These are phyloP conservation scores for Colletotrichum trifolii DNA, from an alignment of 2,329 filamentous ascomycete species.

Conservation along the genomic window DNA sequence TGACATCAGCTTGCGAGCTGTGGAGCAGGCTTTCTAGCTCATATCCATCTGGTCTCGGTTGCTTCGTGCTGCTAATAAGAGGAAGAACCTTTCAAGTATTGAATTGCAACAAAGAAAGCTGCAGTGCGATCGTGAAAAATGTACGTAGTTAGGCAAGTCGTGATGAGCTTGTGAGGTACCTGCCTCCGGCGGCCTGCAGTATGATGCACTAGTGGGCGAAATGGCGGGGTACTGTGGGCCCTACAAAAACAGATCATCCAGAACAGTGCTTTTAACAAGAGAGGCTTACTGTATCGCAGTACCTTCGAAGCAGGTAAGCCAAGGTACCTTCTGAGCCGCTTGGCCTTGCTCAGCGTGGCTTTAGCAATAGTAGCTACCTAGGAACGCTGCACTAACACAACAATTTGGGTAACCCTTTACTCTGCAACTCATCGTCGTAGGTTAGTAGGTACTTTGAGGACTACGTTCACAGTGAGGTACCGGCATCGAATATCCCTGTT, in stretches of 20 bases:
- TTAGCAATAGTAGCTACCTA: background rate
- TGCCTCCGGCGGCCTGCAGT: constrained; percentile 18
- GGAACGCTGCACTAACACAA: no score
- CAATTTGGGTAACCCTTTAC: background rate
- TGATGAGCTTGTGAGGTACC: background rate
- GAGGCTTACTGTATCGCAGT: constrained; percentile 24
- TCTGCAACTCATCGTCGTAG: background rate
- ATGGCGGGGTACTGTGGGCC: constrained; percentile 35
- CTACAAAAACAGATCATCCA: constrained; percentile 2
- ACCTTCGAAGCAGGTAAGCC: no score
- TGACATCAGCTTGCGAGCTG: constrained; percentile 18
- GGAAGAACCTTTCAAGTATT: no score
- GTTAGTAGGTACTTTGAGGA: no score
- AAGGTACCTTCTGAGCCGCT: no score
- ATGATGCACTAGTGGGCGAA: constrained; percentile 34
- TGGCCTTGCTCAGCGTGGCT: no score
- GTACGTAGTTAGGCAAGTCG: no score
- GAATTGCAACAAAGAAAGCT: no score
- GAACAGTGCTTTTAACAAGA: background rate
- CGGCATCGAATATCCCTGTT: constrained; percentile 35
- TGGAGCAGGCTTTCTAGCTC: no score
- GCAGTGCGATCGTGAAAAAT: no score
- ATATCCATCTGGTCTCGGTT: no score
- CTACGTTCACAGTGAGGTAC: constrained; percentile 1
- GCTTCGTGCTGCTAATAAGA: no score